Evolutionary conservation across 2,329 filamentous ascomycete species (phyloP).

Genomic region (Tolypocladium capitatum): DNA sequence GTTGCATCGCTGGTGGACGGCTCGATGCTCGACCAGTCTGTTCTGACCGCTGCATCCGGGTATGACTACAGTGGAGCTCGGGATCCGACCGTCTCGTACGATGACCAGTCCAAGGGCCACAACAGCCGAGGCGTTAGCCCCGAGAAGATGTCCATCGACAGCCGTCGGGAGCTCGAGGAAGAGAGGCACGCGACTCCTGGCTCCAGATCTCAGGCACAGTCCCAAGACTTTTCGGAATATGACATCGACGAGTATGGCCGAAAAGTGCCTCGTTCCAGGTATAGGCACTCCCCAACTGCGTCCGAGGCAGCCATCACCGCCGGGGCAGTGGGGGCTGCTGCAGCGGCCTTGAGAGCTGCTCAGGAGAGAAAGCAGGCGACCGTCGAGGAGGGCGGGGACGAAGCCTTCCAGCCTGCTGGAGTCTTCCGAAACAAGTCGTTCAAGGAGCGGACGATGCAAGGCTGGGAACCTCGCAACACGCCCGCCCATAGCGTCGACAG

Average conservation of each 20-base stretch:
- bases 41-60: conserved; percentile 48
- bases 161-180: conserved; percentile 23
- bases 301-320: conserved; percentile 45
- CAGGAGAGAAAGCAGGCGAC: conserved; percentile 30
- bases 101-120: conserved; percentile 17
- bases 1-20: conserved; percentile 79
- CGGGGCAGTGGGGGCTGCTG: conserved; percentile 40
- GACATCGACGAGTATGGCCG: conserved; percentile 45
- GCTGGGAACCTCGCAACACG: conserved; percentile 39
- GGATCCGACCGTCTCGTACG: conserved; percentile 23
- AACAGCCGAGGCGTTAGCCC: conserved; percentile 25
- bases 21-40: conserved; percentile 54
- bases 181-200: conserved; percentile 27
- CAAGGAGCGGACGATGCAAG: conserved; percentile 46
- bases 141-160: conserved; percentile 27
- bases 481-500: conserved; percentile 46
- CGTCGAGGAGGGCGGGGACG: conserved; percentile 19
- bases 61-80: conserved; percentile 28
- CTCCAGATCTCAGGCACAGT: conserved; percentile 23
- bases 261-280: conserved; percentile 34
- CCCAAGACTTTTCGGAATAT: conserved; percentile 39
- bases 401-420: conserved; percentile 33
- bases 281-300: conserved; percentile 38
- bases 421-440: conserved; percentile 50
- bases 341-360: conserved; percentile 36